Base-by-base conservation (phyloP, 2,329 filamentous ascomycete species). In the Podosphaera xanthii region DNA sequence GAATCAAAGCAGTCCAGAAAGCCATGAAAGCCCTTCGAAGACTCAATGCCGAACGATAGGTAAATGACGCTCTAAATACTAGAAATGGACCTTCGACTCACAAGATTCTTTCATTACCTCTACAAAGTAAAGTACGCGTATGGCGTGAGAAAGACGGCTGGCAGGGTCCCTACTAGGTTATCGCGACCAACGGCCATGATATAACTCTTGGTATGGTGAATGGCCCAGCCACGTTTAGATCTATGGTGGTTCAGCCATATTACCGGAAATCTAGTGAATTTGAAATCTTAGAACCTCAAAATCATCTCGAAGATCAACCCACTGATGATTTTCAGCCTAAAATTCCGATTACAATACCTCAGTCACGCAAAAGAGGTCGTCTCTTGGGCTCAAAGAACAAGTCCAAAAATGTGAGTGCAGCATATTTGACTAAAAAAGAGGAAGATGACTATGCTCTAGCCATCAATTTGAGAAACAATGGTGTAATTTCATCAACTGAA, bases 21-120 rank as follows among this genome's bases (percentile, higher is more conserved):
- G 59, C 59, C 4, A 60, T 59, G 49, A 58, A 54, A 4, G 59
- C 56, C 42, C 31, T 62, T 12, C 12, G 49, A 10, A 62, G 58
- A 12, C 22, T 59, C 3, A 33, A 22, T 2, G 49, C 57, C 14
- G 22, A 52, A 22, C 36, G 59, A 14, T 1, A 61, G 36, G n/a
- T 60, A 22, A 31, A 52, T 2, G 58, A 62, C 30, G 57, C 52
- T 3, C 35, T 62, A 0, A 56, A 50, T 42, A 59, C 14, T 2
- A 10, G 57, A 2, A 62, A 62, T 33, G 48, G 58, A 5, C 57
- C 57, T 1, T 49, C 30, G 44, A 53, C 48, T 1, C 22, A 50
- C 10, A 14, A n/a, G 0, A 50, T 60, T 4, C 42, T 59, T 33
- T 35, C 55, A 6, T 48, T 62, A 30, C n/a, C 14, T 12, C 42